phyloP scores from a whole-genome alignment of 176 grass and related monocot species.

The Eragrostis nindensis region DNA sequence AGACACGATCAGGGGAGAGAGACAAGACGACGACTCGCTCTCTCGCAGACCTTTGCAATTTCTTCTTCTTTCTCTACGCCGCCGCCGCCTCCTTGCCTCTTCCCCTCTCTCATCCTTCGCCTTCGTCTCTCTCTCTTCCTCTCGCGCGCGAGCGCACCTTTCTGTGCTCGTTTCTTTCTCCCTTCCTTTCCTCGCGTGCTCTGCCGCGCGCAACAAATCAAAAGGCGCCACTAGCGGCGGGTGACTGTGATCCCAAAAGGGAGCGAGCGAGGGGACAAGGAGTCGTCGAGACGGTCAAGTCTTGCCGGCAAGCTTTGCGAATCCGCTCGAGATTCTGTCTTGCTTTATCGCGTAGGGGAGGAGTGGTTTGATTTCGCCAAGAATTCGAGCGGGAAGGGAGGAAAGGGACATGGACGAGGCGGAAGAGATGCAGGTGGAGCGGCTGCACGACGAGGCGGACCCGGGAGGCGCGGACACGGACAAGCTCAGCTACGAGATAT shows the following conservation, averaged over 20 bases:
- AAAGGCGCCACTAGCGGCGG: constrained; percentile 30
- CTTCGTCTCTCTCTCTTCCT: neutral
- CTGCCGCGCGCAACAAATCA: constrained; percentile 51
- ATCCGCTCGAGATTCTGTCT: constrained; percentile 33
- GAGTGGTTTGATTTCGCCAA: neutral
- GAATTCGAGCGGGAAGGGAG: neutral
- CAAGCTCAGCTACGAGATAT: constrained; percentile 98
- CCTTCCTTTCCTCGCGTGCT: constrained; percentile 58
- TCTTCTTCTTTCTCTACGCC: neutral
- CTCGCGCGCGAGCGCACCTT: neutral
- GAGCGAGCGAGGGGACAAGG: neutral
- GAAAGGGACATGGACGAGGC: constrained; percentile 55
- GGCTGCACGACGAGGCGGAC: constrained; percentile 52
- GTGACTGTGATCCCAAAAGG: constrained; percentile 39
- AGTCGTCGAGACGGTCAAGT: neutral
- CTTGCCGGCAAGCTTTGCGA: constrained; percentile 39
- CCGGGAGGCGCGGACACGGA: constrained; percentile 57
- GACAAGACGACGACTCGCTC: neutral
- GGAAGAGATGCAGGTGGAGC: constrained; percentile 87
- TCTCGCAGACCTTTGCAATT: neutral
- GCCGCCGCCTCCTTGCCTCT: neutral
- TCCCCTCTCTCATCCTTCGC: too few relatives aligned
- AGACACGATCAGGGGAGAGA: neutral
- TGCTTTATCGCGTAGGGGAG: constrained; percentile 26
- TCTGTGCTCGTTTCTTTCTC: constrained; percentile 46